These are phyloP conservation scores for Pezicula carpinea DNA, from an alignment of 2,329 filamentous ascomycete species.

Conservation along the genomic window DNA sequence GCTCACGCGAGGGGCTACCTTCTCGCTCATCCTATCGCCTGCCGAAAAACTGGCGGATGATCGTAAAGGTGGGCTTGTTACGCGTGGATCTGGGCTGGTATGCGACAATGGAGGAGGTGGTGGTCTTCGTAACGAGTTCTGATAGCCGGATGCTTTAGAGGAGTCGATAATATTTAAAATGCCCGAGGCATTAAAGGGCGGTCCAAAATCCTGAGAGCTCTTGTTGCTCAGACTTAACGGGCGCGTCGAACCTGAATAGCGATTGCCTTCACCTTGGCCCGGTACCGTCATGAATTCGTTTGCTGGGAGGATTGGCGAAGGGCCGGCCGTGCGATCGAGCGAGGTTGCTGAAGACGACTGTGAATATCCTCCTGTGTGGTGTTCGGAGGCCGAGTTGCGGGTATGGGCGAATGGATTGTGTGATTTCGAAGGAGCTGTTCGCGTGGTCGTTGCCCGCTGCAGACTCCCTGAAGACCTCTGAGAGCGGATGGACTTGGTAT, in stretches of 20 bases:
- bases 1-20: slow-evolving; percentile 34
- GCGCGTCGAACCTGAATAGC: slow-evolving; percentile 32
- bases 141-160: slow-evolving; percentile 27
- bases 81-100: slow-evolving; percentile 49
- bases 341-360: slow-evolving; percentile 32
- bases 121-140: slow-evolving; percentile 32
- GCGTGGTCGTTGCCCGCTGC: slow-evolving; percentile 56
- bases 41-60: slow-evolving; percentile 62
- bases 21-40: slow-evolving; percentile 46
- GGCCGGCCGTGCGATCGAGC: slow-evolving; percentile 21
- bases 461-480: slow-evolving; percentile 61
- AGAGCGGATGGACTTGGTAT: slow-evolving; percentile 54
- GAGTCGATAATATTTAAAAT: slow-evolving; percentile 57
- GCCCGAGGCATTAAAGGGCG: slow-evolving; percentile 59
- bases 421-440: slow-evolving; percentile 30
- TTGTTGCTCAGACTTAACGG: slow-evolving; percentile 35
- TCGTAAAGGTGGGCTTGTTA: slow-evolving; percentile 53
- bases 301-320: slow-evolving; percentile 24
- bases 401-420: slow-evolving; percentile 25
- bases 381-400: slow-evolving; percentile 38
- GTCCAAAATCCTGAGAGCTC: slow-evolving; percentile 56
- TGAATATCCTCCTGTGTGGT: slow-evolving; percentile 39
- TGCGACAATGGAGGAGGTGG: slow-evolving; percentile 43
- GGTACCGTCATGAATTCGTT: slow-evolving; percentile 20
- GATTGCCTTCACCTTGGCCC: slow-evolving; percentile 22